Evolutionary conservation across 495 filamentous ascomycete genomes (phyloP).

Genomic region (Penicillium parvum): DNA sequence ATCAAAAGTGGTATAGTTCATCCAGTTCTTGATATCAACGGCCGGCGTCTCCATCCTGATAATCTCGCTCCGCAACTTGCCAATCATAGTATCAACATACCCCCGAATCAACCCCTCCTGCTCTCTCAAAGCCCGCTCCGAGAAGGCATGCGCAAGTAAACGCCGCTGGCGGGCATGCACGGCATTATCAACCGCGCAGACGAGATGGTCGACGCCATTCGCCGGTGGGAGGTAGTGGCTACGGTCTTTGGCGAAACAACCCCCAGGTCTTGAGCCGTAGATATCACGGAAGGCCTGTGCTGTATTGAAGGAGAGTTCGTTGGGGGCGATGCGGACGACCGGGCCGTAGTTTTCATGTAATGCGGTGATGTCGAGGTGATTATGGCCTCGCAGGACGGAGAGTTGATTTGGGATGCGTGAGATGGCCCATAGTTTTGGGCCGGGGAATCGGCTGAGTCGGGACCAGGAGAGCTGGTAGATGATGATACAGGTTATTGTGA

Average conservation of each 20-base stretch:
- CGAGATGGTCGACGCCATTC: conserved; percentile 21
- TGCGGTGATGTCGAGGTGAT: conserved; percentile 17
- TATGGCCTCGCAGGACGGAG: conserved; percentile 19
- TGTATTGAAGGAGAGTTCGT: conserved; percentile 52
- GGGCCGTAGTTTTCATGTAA: conserved; percentile 40
- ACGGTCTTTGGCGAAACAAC: conserved; percentile 21
- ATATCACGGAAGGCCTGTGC: conserved; percentile 55
- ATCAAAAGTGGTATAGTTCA: conserved; percentile 46
- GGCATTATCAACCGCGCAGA: conserved; percentile 16
- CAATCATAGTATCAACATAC: conserved; percentile 40
- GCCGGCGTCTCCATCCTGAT: not conserved
- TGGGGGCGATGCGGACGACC: conserved; percentile 53
- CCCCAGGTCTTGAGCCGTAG: conserved; percentile 44
- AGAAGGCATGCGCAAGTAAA: conserved; percentile 43
- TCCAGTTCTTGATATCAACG: conserved; percentile 25
- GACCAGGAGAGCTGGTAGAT: conserved; percentile 49
- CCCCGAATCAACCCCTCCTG: conserved; percentile 34
- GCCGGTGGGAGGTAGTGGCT: conserved; percentile 18
- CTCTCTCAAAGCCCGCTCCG: conserved; percentile 39
- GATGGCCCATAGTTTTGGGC: conserved; percentile 43
- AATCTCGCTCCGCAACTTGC: conserved; percentile 13
- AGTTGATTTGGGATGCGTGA: conserved; percentile 33
- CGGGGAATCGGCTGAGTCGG: conserved; percentile 47
- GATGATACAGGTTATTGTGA: conserved; percentile 10
- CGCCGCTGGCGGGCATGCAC: conserved; percentile 35